Evolutionary conservation across 2,329 filamentous ascomycete species (phyloP), one percentile per base, ranked within the genome.

Genomic region (Penicillium rolfsii): DNA sequence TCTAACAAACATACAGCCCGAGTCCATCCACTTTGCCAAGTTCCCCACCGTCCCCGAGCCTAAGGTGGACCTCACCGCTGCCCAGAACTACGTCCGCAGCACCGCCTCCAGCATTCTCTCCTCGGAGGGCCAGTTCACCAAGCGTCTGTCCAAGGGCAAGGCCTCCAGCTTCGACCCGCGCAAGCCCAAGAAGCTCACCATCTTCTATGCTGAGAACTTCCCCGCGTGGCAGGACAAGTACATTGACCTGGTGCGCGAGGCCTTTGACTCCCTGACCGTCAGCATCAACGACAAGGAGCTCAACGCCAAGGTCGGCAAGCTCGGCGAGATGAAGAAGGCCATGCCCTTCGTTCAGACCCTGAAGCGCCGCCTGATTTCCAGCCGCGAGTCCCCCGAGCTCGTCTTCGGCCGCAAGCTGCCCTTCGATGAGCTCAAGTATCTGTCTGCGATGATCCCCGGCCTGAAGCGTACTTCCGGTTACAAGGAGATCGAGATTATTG

Each of bases 141-240:
- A 96, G 85, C 93, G 91, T 83, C 89, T 96, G 77, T 89, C 90
- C 67, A 98, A 98, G 83, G 95, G 94, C 79, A 97, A 97, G 82
- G 85, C 88, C 66, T 85, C 87, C 7, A 82, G 84, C 19, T 98
- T 96, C 74, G 93, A 99, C 78, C 92, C 93, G 41, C 93, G 91
- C 80, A 90, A 93, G 80, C 88, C 91, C 64, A 98, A 97, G 85
- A 91, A 91, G 81, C 86, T 98, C 67, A 93, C 89, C 56, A 90
- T 99, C 73, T 97, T 88, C 80, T 86, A 88, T 54, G 91, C 92
- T 6, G 85, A 87, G 69, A 86, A 86, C 62, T 97, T 90, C 82
- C 95, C 95, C 0, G 83, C 83, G 14, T 98, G 95, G 95, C 95
- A 99, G 78, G 88, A 91, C 71, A 91, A 92, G 79, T 95, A 93